phyloP scores from a whole-genome alignment of 1,139 yeast genomes.

The Yamadazyma blattariae region DNA sequence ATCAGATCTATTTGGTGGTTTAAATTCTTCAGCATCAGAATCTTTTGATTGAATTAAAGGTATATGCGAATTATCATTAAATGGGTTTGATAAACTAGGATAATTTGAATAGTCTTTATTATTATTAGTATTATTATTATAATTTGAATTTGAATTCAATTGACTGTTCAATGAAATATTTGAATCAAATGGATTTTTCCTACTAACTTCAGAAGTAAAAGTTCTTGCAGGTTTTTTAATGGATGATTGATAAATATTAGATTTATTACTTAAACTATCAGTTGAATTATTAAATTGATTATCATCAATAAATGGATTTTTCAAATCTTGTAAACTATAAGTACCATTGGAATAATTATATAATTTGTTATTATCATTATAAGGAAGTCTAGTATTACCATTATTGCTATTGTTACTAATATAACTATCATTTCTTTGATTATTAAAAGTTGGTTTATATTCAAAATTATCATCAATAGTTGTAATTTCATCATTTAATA shows the following conservation, averaged over 20 bases:
- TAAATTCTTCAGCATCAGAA: neutral
- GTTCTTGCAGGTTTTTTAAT: constrained; percentile 5
- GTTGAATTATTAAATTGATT: too few relatives aligned
- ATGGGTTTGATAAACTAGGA: constrained; percentile 6
- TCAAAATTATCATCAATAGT: constrained; percentile 11
- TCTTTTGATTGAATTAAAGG: constrained; percentile 1
- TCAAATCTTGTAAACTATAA: constrained; percentile 11
- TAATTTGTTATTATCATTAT: constrained; percentile 16
- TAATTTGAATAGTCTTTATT: too few relatives aligned
- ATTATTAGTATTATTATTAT: too few relatives aligned
- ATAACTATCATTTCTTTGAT: neutral
- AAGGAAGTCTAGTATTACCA: too few relatives aligned
- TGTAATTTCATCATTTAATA: constrained; percentile 16
- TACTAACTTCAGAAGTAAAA: constrained; percentile 1
- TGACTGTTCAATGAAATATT: neutral
- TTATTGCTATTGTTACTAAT: neutral
- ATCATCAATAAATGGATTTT: constrained; percentile 13
- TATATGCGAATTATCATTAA: constrained; percentile 2
- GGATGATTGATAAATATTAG: too few relatives aligned
- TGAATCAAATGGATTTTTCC: neutral
- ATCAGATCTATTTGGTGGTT: neutral
- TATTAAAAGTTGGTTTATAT: constrained; percentile 4
- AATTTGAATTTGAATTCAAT: too few relatives aligned
- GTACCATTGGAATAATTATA: constrained; percentile 1
- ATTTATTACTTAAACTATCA: neutral